Evolutionary conservation across 1,284 basidiomycete species (phyloP), one percentile per base, ranked within the genome.

Genomic region (Ganoderma boninense): DNA sequence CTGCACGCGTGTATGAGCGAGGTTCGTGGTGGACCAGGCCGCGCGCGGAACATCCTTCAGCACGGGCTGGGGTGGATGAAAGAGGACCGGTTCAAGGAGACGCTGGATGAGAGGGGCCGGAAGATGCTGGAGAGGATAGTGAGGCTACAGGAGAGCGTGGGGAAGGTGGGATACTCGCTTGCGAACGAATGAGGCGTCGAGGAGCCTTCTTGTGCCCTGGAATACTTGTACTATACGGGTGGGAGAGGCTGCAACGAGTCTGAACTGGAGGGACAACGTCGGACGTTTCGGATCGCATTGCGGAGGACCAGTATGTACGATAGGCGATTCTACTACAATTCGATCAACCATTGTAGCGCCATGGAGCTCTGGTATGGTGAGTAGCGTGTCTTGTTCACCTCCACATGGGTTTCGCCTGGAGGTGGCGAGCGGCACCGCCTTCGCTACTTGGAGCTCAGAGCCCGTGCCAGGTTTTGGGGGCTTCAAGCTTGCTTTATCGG

Each of bases 21-120:
- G 71, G 83, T 84, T 0, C 84, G 86, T 2, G 92, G 91, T 0
- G 92, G 93, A 7, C 83, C 86, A 2, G 81, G 83, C 4, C 87
- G 94, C 1, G 93, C 93, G 6, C 83, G 93, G 46, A 95, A 95
- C 76, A 84, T 95, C 20, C 86, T 95, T n/a, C 93, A 96, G 81
- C 95, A 95, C 77, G 92, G 89, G 6, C 79, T 95, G 63, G 78
- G 82, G 38, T 96, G 93, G 93, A 93, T 94, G 90, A 87, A 87
- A 64, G 87, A 87, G 44, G 81, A 84, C 0, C 63, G 72, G 10
- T 95, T 95, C 78, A 79, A 82, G 35, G 78, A 84, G 18, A 84
- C 81, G 5, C 78, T 95, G 60, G 82, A 86, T 38, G 83, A 81
- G n/a, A 78, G 79, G 40, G 86, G 87, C 4, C 82, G 81, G 76